phyloP scores from a whole-genome alignment of 192 early-diverging fungal species.

The Backusella parvicylindrica region DNA sequence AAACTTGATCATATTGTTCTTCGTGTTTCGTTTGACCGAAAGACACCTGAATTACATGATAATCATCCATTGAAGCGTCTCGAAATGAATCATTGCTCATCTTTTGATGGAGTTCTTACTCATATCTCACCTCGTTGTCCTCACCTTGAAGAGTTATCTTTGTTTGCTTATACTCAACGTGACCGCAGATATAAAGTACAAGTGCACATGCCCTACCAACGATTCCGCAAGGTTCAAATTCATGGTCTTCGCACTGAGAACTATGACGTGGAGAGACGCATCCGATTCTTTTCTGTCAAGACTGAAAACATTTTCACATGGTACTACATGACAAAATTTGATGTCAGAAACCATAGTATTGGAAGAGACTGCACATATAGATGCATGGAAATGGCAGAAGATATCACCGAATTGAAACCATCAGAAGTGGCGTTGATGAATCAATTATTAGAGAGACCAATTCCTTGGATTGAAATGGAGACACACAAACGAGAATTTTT shows the following conservation, averaged over 20 bases:
- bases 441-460: neutral
- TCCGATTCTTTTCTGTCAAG: neutral
- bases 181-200: neutral
- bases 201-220: neutral
- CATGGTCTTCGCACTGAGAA: neutral
- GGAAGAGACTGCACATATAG: neutral
- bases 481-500: neutral
- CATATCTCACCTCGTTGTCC: neutral
- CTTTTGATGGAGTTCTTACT: neutral
- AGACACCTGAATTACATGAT: neutral
- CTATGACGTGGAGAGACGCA: neutral
- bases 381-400: neutral
- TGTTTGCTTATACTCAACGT: neutral
- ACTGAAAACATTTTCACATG: neutral
- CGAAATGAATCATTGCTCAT: neutral
- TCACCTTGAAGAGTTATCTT: neutral
- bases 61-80: neutral
- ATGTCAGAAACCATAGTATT: neutral
- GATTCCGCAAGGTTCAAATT: neutral
- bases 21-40: neutral
- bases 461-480: neutral
- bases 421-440: neutral
- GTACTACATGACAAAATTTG: neutral
- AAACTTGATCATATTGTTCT: conserved; percentile 1
- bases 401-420: neutral